Conservation (phyloP, 495 filamentous ascomycete species). For the Thozetella sp. region DNA sequence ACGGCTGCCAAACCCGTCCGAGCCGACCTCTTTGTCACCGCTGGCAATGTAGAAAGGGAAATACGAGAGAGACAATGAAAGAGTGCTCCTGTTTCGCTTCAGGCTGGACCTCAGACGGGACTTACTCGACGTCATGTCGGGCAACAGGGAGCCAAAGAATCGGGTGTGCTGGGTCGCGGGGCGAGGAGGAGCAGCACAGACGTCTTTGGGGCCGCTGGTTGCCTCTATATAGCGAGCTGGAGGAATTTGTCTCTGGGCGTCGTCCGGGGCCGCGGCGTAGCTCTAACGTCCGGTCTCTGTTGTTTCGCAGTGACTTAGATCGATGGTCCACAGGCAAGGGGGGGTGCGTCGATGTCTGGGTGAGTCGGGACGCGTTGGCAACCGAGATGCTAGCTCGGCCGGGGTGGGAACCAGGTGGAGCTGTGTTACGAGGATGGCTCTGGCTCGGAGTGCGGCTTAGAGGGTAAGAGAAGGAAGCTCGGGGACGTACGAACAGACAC, state of each 20-base stretch:
- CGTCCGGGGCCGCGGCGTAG: too few species aligned
- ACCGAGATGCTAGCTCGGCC: neutral
- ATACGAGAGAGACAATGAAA: slow-evolving; percentile 5
- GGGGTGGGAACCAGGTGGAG: neutral
- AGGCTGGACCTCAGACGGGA: slow-evolving; percentile 8
- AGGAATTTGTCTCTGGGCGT: too few species aligned
- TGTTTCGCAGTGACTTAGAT: too few species aligned
- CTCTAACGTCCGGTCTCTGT: too few species aligned
- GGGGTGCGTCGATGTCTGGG: neutral
- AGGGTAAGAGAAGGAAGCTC: neutral
- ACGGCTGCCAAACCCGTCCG: neutral
- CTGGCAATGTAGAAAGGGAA: neutral
- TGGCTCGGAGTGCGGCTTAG: neutral
- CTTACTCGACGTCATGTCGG: slow-evolving; percentile 25
- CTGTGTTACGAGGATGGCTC: neutral
- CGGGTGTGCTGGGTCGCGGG: neutral
- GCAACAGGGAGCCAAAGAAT: slow-evolving; percentile 3
- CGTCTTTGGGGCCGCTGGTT: neutral
- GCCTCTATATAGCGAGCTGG: too few species aligned
- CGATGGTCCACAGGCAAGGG: neutral
- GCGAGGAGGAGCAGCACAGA: neutral
- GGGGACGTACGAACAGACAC: too few species aligned
- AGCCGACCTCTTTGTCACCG: neutral
- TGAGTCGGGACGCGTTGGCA: neutral
- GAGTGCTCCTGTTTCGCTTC: slow-evolving; percentile 9